phyloP scores from a whole-genome alignment of 2,329 filamentous ascomycete genomes.

The Penicillium sp. region DNA sequence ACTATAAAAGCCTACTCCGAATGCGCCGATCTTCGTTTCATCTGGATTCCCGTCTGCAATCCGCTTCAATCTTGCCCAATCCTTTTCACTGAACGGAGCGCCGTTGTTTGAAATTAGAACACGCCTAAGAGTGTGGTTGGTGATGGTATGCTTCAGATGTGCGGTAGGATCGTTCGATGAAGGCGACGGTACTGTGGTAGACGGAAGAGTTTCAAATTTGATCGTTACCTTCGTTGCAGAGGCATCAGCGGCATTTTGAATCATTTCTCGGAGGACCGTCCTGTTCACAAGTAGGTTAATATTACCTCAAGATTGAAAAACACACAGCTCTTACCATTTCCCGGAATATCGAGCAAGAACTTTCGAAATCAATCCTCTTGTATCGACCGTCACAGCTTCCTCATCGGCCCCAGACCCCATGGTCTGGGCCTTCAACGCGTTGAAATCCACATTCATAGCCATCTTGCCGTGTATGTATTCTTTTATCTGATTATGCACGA shows the following conservation, averaged over 20 bases:
- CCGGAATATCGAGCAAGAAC: conserved; percentile 92
- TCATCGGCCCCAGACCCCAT: conserved; percentile 80
- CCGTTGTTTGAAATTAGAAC: conserved; percentile 92
- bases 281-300: conserved; percentile 19
- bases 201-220: conserved; percentile 84
- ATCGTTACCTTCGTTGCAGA: conserved; percentile 82
- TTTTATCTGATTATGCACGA: neutral
- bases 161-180: conserved; percentile 58
- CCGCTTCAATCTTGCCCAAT: conserved; percentile 87
- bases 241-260: conserved; percentile 97
- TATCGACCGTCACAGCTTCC: conserved; percentile 96
- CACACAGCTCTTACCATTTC: conserved; percentile 63
- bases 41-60: conserved; percentile 99
- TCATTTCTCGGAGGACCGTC: conserved; percentile 73
- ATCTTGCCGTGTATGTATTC: conserved; percentile 36
- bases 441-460: conserved; percentile 60
- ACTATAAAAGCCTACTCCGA: conserved; percentile 96
- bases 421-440: conserved; percentile 72
- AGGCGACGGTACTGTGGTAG: conserved; percentile 63
- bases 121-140: conserved; percentile 75
- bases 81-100: conserved; percentile 73
- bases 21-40: conserved; percentile 97
- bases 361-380: conserved; percentile 91
- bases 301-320: neutral
- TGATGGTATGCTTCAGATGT: conserved; percentile 69